Evolutionary conservation across 1,284 basidiomycete species (phyloP), one percentile per base, ranked within the genome.

Genomic region (Laetiporus sulphureus): DNA sequence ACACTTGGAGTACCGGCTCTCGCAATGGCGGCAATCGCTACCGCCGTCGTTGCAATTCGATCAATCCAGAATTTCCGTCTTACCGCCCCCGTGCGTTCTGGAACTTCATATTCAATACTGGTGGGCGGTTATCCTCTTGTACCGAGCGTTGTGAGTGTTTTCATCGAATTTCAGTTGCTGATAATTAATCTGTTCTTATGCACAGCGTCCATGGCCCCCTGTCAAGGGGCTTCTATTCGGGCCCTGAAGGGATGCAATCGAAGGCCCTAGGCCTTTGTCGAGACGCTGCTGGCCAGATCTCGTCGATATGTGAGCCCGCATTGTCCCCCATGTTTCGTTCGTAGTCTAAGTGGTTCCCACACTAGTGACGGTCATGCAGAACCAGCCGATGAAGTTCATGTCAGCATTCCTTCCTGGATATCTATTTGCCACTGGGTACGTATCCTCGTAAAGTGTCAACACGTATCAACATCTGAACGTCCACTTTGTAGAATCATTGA

Each of bases 31-130:
- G 53, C 61, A 83, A 25, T 74, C 77, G 11, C 67, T 91, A 1
- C 79, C 83, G 0, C 69, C 73, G 15, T 73, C 82, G 52, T 61
- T 90, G n/a, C 73, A 74, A 23, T 72, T 73, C 46, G 77, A 81
- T 38, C 60, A 71, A 24, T 66, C 66, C 32, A 62, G 56, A 4
- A 52, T 54, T 36, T 18, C 29, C 20, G 18, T 31, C 3, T 15
- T 37, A 13, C 62, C 72, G 15, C 62, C 71, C 0, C 78, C 80
- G 3, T 78, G 84, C 52, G 64, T 87, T 16, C 60, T 89, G 36
- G 77, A 78, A 18, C 63, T 90, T 27, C 87, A 91, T 53, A 79
- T 88, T 73, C 78, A 85, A 53, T 90, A 89, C 57, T 90, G 87
- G 82, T 83, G 80, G 52, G 73, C 82, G 3, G 75, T 83, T 13